Base-by-base conservation (phyloP, 2,329 filamentous ascomycete genomes). In the Botrytis hyacinthi region DNA sequence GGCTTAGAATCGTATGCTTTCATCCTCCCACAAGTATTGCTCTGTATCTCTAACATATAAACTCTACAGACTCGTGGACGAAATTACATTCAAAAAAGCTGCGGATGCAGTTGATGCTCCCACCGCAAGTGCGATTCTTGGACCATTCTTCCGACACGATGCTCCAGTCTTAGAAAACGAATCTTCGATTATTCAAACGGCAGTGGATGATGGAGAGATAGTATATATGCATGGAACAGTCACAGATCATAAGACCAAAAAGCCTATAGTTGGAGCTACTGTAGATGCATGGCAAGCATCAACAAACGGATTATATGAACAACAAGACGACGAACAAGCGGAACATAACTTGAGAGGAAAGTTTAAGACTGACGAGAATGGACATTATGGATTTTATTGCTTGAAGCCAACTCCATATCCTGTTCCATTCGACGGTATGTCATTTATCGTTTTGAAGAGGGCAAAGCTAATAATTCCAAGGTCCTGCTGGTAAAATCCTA, bases 261-360 rank as follows among this genome's bases (percentile, higher is more conserved):
- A 87, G 78, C 89, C 89, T 0, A 83, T 91, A n/a, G 83, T 83
- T 29, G 85, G 85, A 61, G 88, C 87, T 0, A 84, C 84, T 29
- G 83, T 91, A 10, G 89, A 91, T 80, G 84, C 90, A n/a, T 91
- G 89, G 89, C 86, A 91, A 78, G 88, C 88, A 1, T 87, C 87
- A 1, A 89, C 89, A 1, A 91, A 91, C 76, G 76, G 82, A 8
- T 73, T 86, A 68, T 87, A 87, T 73, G 89, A 91, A 80, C 88
- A 91, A 80, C 89, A 91, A 80, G 89, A 91, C 75, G 83, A 85
- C 0, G 81, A 88, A 8, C 89, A 91, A 80, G 83, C 85, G 8
- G 89, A 91, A 71, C 86, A 86, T 78, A 91, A 91, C 75, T 81
- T 91, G 35, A 83, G 89, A n/a, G 89, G 89, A 3, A 87, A 87